Evolutionary conservation across 2,329 filamentous ascomycete species (phyloP).

Genomic region (Thielaviopsis musarum): DNA sequence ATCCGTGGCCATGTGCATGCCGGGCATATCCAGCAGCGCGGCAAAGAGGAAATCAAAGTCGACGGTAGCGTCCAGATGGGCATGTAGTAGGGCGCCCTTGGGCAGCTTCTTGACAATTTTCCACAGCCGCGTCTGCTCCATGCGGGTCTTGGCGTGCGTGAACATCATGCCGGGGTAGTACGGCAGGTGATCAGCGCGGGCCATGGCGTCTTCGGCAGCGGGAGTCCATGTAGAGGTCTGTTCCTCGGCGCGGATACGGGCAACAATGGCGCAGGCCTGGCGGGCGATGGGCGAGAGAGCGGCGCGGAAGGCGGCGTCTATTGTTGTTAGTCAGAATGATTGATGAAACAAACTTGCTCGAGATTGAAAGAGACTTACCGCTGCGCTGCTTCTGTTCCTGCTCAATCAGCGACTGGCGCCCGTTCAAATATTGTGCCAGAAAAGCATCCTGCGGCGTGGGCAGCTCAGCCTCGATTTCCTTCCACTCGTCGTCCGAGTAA

Average conservation of each 20-base stretch:
- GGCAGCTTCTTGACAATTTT: slow-evolving; percentile 72
- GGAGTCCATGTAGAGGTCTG: slow-evolving; percentile 59
- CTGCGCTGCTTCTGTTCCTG: slow-evolving; percentile 73
- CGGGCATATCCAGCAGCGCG: slow-evolving; percentile 51
- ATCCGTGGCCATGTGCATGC: slow-evolving; percentile 54
- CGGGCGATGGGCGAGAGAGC: slow-evolving; percentile 63
- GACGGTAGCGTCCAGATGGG: slow-evolving; percentile 82
- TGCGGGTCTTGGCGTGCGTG: slow-evolving; percentile 63
- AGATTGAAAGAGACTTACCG: slow-evolving; percentile 10
- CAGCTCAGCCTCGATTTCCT: slow-evolving; percentile 37
- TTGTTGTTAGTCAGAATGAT: slow-evolving; percentile 11
- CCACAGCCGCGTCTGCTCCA: slow-evolving; percentile 76
- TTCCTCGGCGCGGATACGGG: slow-evolving; percentile 63
- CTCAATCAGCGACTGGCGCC: slow-evolving; percentile 56
- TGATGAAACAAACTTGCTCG: too few species aligned
- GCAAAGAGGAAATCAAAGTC: slow-evolving; percentile 68
- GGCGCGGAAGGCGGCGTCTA: slow-evolving; percentile 52
- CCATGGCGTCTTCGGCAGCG: slow-evolving; percentile 52
- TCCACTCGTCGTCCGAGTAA: slow-evolving; percentile 41
- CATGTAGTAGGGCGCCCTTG: slow-evolving; percentile 73
- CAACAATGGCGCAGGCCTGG: slow-evolving; percentile 64
- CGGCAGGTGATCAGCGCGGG: slow-evolving; percentile 41
- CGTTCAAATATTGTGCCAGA: slow-evolving; percentile 64
- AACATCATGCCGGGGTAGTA: slow-evolving; percentile 91
- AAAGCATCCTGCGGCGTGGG: slow-evolving; percentile 51